Evolutionary conservation across 768 basidiomycete species (phyloP), one percentile per base, ranked within the genome.

Genomic region (Gloeophyllum trabeum): DNA sequence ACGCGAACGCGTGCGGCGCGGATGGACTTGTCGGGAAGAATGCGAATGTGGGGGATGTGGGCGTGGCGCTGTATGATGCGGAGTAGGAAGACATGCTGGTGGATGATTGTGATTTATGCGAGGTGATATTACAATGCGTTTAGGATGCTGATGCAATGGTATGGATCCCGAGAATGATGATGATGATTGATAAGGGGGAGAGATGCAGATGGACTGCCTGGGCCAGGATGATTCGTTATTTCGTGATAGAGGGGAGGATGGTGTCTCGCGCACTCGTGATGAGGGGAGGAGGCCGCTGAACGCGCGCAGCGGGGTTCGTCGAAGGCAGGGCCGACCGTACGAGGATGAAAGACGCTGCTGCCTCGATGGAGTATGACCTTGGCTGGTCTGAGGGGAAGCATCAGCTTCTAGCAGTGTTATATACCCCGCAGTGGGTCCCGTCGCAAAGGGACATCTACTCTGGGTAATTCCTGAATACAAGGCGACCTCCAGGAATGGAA

Each of bases 11-110:
- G 43, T 77, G 74, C 41, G 78, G 76, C 10, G 70, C 69, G 19
- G 75, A 64, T 4, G 70, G 61, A 6, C 54, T 69, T 13, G 65
- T 57, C 24, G 78, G 78, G 64, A 81, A 79, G 61, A 78, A 69
- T 44, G 73, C 75, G 50, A 60, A 75, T 3, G 68, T 67, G 44
- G 77, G 76, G 2, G 78, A 76, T 23, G 72, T 53, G 43, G 76
- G 70, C 22, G 61, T 48, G 16, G 64, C 51, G 30, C 61, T 54
- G 60, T 64, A 68, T 42, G 54, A 51, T 57, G 63, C 68, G 48
- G 50, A 53, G 48, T 45, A 62, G 14, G 65, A 69, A 51, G 76
- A 67, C 72, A 75, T 72, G 48, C 54, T 58, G 51, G 10, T 10
- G 10, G 28, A 32, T 32, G 28, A 16, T 10, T 32, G n/a, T n/a